Conservation (phyloP, 768 basidiomycete genomes). For the Gloeophyllum trabeum region DNA sequence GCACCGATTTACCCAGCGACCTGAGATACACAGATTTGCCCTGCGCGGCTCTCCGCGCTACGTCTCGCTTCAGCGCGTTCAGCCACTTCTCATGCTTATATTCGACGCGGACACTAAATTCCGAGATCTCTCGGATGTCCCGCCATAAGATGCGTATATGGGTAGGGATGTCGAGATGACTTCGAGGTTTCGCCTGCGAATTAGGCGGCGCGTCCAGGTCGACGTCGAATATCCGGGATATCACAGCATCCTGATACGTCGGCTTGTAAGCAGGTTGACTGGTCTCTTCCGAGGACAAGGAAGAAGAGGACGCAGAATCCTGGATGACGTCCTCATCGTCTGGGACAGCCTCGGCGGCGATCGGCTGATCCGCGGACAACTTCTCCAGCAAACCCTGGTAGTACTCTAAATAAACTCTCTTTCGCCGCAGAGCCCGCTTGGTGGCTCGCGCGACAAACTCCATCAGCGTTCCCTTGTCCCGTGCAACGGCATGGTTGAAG, state of each 20-base stretch:
- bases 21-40: no score
- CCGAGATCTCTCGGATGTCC: conserved; percentile 38
- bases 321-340: background rate
- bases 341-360: no score
- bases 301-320: background rate
- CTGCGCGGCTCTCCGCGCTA: no score
- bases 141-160: conserved; percentile 47
- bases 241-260: background rate
- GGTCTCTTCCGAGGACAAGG: background rate
- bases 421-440: conserved; percentile 32
- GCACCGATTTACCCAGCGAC: conserved; percentile 22
- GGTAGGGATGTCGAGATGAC: conserved; percentile 36
- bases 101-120: no score
- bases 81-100: no score
- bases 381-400: conserved; percentile 21
- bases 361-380: no score
- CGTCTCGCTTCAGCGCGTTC: no score
- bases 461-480: conserved; percentile 48
- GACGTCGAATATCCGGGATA: no score
- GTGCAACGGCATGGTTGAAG: conserved; percentile 44
- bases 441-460: conserved; percentile 44
- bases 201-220: conserved; percentile 18
- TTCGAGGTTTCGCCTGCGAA: conserved; percentile 15
- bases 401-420: conserved; percentile 33
- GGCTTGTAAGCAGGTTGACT: background rate